A percentile compares a stretch with the other conserved stretches of the same genome.
Evolutionary conservation across 352 stramenopile genomes (phyloP).

Genomic region (Phytophthora sansomeana): DNA sequence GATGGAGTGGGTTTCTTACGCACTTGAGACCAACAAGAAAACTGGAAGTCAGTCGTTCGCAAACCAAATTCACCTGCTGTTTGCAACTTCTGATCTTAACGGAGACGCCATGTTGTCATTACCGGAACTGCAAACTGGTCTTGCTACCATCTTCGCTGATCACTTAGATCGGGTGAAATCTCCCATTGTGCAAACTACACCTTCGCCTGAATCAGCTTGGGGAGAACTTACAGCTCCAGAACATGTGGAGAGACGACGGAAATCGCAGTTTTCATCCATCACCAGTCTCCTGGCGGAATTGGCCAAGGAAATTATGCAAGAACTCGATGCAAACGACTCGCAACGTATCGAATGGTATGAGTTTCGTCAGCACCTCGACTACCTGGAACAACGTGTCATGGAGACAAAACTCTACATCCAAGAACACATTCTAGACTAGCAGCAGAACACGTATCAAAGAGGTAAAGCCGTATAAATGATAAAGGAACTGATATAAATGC

Average conservation of each 20-base stretch:
- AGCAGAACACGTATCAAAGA: neutral
- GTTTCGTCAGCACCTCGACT: conserved; percentile 78
- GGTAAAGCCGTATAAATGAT: conserved; percentile 7
- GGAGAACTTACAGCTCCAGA: conserved; percentile 26
- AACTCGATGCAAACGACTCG: conserved; percentile 66
- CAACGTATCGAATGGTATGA: conserved; percentile 78
- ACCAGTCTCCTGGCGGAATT: conserved; percentile 51
- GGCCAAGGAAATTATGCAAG: conserved; percentile 64
- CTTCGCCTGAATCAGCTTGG: conserved; percentile 31
- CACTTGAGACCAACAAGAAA: conserved; percentile 54
- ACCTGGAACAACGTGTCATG: conserved; percentile 59
- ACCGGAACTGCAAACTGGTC: conserved; percentile 54
- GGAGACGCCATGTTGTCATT: conserved; percentile 64
- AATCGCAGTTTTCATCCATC: conserved; percentile 45
- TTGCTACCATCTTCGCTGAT: conserved; percentile 49
- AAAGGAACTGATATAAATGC: conserved; percentile 37
- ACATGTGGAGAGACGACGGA: conserved; percentile 18
- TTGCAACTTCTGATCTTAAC: conserved; percentile 60
- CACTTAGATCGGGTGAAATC: conserved; percentile 28
- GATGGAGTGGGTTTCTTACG: conserved; percentile 78
- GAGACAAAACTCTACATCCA: conserved; percentile 67
- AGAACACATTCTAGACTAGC: conserved; percentile 39
- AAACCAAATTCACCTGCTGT: conserved; percentile 66
- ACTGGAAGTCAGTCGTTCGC: conserved; percentile 53
- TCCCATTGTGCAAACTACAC: conserved; percentile 11